phyloP scores from a whole-genome alignment of 1,284 basidiomycete species.

The Ceratobasidium sp. region DNA sequence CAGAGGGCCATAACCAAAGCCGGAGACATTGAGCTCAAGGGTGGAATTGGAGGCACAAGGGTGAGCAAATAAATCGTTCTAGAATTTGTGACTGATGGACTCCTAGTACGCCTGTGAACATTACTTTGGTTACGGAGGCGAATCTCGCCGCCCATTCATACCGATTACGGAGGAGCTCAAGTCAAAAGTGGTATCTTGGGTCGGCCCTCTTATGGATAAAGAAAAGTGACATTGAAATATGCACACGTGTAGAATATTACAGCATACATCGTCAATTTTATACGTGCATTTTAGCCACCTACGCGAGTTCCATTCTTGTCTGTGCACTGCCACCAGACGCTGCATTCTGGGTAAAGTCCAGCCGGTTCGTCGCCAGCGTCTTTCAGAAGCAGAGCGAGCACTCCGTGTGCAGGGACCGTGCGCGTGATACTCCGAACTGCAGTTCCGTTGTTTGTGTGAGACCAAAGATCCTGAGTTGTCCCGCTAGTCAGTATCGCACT shows the following conservation, averaged over 20 bases:
- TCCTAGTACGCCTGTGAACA: slow-evolving; percentile 42
- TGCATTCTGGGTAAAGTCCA: slow-evolving; percentile 50
- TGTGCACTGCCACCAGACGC: slow-evolving; percentile 46
- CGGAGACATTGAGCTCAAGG: slow-evolving; percentile 43
- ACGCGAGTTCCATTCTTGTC: slow-evolving; percentile 46
- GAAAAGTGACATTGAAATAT: slow-evolving; percentile 32
- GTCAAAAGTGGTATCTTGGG: slow-evolving; percentile 35
- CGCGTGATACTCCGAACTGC: slow-evolving; percentile 69
- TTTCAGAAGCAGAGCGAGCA: slow-evolving; percentile 68
- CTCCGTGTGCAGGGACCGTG: slow-evolving; percentile 68
- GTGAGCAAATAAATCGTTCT: slow-evolving; percentile 29
- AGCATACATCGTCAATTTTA: neutral
- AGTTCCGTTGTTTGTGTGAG: slow-evolving; percentile 71
- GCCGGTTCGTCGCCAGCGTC: slow-evolving; percentile 72
- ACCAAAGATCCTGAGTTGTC: slow-evolving; percentile 64
- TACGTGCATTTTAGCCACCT: slow-evolving; percentile 30
- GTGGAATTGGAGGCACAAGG: slow-evolving; percentile 44
- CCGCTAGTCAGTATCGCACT: neutral
- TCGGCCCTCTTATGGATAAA: slow-evolving; percentile 39
- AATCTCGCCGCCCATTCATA: slow-evolving; percentile 42
- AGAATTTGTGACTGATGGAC: neutral
- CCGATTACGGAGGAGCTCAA: slow-evolving; percentile 39
- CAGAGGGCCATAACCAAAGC: slow-evolving; percentile 43
- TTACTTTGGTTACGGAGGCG: slow-evolving; percentile 45
- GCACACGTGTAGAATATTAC: neutral